Evolutionary conservation across 495 filamentous ascomycete genomes (phyloP).

Genomic region (Tuber brumale): DNA sequence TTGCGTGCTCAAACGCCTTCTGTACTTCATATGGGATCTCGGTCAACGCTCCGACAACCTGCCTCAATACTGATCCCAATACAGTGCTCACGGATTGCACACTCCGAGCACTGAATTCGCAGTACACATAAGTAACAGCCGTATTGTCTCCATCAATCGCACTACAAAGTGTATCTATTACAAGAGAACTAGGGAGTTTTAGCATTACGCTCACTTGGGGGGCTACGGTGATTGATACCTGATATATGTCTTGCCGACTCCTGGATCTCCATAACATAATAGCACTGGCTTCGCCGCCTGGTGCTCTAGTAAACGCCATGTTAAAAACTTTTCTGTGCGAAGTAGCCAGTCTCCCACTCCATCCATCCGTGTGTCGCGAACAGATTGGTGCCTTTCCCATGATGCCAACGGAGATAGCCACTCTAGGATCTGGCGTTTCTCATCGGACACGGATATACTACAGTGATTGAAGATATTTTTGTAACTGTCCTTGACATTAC

Average conservation of each 20-base stretch:
- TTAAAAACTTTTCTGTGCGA: background rate
- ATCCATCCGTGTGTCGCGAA: background rate
- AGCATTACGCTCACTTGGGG: background rate
- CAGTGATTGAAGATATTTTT: background rate
- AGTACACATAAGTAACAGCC: background rate
- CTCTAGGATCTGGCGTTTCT: background rate
- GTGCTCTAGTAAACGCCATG: background rate
- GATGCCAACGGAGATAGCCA: background rate
- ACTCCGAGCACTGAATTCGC: background rate
- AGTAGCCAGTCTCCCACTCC: background rate
- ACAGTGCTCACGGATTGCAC: background rate
- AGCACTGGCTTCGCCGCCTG: background rate
- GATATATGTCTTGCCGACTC: background rate
- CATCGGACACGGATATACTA: background rate
- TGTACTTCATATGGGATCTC: accelerated
- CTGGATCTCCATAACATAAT: background rate
- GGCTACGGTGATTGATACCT: background rate
- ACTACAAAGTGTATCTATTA: background rate
- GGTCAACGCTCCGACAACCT: background rate
- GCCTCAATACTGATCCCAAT: background rate
- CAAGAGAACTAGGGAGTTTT: background rate
- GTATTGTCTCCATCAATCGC: background rate
- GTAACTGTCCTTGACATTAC: background rate
- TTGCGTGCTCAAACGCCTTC: background rate
- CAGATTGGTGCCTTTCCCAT: background rate